These are phyloP conservation scores for Ophiostoma quercus DNA, from an alignment of 2,329 filamentous ascomycete species.

Conservation along the genomic window DNA sequence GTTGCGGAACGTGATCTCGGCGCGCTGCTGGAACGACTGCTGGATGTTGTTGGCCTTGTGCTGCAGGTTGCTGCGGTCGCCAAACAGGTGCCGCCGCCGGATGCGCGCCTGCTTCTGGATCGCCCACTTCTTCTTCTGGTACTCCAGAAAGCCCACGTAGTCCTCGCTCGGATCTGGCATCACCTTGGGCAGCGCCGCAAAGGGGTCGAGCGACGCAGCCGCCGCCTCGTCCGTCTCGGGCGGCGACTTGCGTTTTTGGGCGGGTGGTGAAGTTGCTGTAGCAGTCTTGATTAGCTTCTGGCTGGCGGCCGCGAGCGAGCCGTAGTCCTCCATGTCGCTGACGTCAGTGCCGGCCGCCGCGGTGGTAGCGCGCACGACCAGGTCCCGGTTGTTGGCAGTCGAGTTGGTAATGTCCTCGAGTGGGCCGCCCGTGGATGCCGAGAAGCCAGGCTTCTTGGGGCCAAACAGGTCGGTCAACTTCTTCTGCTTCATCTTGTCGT, in stretches of 20 bases:
- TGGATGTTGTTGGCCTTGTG: constrained; percentile 49
- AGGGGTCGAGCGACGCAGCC: constrained; percentile 62
- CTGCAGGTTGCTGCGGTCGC: constrained; percentile 54
- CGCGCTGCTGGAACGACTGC: constrained; percentile 80
- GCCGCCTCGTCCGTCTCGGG: constrained; percentile 46
- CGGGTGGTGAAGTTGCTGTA: constrained; percentile 34
- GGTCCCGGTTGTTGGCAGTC: constrained; percentile 31
- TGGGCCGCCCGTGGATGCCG: constrained; percentile 39
- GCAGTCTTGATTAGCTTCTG: constrained; percentile 48
- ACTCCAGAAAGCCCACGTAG: constrained; percentile 81
- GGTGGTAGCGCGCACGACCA: constrained; percentile 39
- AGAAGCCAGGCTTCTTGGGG: constrained; percentile 32
- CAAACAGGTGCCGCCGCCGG: constrained; percentile 84
- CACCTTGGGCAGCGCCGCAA: constrained; percentile 69
- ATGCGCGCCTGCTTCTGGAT: constrained; percentile 87
- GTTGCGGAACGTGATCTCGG: constrained; percentile 80
- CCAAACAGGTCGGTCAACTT: constrained; percentile 92
- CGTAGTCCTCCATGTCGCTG: constrained; percentile 75
- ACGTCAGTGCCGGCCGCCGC: constrained; percentile 30
- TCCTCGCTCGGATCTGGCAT: constrained; percentile 84
- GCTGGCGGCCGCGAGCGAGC: constrained; percentile 32
- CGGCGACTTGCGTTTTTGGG: constrained; percentile 69
- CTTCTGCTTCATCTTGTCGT: constrained; percentile 96
- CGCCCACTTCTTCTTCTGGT: constrained; percentile 99
- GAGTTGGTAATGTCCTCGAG: constrained; percentile 68